Evolutionary conservation across 2,329 filamentous ascomycete species (phyloP).

Genomic region (Fusarium xylarioides): DNA sequence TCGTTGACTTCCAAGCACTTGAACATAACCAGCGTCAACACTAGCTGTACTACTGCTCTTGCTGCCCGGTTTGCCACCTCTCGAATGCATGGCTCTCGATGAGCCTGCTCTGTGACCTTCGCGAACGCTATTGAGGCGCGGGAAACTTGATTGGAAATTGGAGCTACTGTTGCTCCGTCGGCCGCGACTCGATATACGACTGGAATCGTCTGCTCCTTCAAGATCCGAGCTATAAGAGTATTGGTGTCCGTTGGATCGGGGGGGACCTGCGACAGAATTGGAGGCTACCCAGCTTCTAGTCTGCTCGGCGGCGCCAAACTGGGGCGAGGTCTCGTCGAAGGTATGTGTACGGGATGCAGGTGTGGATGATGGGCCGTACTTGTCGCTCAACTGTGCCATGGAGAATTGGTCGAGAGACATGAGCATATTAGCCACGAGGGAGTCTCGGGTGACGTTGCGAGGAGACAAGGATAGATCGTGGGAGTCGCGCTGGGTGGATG

Average conservation of each 20-base stretch:
- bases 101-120: conserved; percentile 54
- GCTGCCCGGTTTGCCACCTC: conserved; percentile 71
- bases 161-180: conserved; percentile 84
- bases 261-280: conserved; percentile 36
- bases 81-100: conserved; percentile 56
- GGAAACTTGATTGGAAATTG: conserved; percentile 69
- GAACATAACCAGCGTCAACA: conserved; percentile 70
- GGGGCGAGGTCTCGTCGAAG: conserved; percentile 41
- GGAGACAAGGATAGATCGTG: conserved; percentile 87
- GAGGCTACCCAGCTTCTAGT: conserved; percentile 45
- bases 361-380: conserved; percentile 33
- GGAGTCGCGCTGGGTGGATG: conserved; percentile 64
- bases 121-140: conserved; percentile 71
- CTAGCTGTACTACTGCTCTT: conserved; percentile 76
- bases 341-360: conserved; percentile 39
- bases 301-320: conserved; percentile 45
- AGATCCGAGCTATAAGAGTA: conserved; percentile 71
- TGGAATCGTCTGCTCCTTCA: conserved; percentile 64
- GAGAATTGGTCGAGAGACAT: conserved; percentile 89
- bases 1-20: conserved; percentile 66
- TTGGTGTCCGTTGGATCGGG: conserved; percentile 44
- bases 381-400: conserved; percentile 54
- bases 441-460: conserved; percentile 82
- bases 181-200: conserved; percentile 64
- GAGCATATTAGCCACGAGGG: conserved; percentile 95